phyloP scores from a whole-genome alignment of 306 rosid species.

The Medicago arabica region DNA sequence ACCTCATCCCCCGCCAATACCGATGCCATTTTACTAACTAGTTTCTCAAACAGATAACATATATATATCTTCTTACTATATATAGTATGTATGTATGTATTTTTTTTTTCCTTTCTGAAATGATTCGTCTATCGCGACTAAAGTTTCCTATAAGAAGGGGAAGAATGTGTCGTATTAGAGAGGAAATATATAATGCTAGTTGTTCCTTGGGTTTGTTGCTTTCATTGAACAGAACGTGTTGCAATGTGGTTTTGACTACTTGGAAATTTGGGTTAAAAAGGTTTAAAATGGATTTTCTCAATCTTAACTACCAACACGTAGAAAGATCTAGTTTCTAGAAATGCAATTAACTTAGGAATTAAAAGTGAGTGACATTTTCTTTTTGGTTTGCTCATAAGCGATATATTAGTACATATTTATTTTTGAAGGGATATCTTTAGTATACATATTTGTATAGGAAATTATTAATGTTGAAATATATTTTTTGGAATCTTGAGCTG shows the following conservation, averaged over 20 bases:
- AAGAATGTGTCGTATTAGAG: background rate
- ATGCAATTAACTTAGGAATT: no score
- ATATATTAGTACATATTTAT: no score
- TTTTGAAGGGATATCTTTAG: background rate
- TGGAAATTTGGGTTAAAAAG: background rate
- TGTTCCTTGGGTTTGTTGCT: background rate
- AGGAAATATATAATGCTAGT: background rate
- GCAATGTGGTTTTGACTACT: conserved; percentile 3
- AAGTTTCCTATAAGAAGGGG: background rate
- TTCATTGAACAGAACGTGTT: conserved; percentile 2
- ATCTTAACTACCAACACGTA: no score
- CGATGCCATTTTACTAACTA: background rate
- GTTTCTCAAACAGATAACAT: background rate
- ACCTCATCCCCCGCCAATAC: conserved; percentile 51
- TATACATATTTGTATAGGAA: background rate
- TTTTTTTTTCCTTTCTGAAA: background rate
- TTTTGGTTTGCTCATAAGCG: background rate
- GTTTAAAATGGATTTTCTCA: no score
- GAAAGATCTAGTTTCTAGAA: no score
- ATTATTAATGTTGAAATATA: background rate
- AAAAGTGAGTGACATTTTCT: no score
- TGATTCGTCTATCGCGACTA: background rate
- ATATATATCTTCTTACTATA: background rate
- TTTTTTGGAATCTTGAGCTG: no score
- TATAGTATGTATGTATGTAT: no score